Percentiles rank a stretch among this genome's conserved stretches.
phyloP scores from a whole-genome alignment of 164 flowering plant species.

The Liquidambar formosana region DNA sequence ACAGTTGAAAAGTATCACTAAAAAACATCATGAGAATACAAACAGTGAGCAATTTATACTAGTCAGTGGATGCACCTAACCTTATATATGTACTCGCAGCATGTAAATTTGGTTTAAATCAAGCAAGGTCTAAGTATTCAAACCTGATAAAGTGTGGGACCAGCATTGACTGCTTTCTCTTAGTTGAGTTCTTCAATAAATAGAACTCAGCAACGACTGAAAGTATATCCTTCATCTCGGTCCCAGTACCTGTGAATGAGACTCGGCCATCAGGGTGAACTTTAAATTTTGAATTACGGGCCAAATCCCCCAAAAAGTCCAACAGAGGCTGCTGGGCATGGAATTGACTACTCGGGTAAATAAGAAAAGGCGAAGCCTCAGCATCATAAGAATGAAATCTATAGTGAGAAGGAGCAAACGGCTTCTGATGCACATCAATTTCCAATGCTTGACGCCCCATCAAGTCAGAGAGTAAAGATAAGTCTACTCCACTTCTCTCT shows the following conservation, averaged over 20 bases:
- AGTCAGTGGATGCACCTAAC: too few relatives aligned
- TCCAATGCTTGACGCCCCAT: constrained; percentile 39
- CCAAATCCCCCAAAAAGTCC: constrained; percentile 48
- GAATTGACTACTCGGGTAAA: constrained; percentile 38
- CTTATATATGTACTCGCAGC: too few relatives aligned
- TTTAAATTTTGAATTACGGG: constrained; percentile 33
- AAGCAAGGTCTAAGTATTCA: constrained; percentile 3
- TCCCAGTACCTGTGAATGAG: constrained; percentile 32
- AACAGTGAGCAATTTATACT: too few relatives aligned
- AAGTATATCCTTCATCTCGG: constrained; percentile 64
- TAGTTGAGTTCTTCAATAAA: constrained; percentile 38
- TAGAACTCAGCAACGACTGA: constrained; percentile 58
- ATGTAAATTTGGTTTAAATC: neutral
- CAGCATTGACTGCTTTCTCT: constrained; percentile 40
- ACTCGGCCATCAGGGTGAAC: constrained; percentile 49
- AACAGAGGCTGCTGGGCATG: constrained; percentile 33
- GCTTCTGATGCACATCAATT: constrained; percentile 22
- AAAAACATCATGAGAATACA: too few relatives aligned
- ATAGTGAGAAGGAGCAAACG: constrained; percentile 20
- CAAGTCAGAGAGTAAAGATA: constrained; percentile 44
- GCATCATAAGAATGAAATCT: constrained; percentile 16
- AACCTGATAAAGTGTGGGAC: constrained; percentile 78
- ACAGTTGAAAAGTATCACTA: too few relatives aligned
- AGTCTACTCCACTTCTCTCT: constrained; percentile 36
- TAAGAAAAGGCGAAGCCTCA: constrained; percentile 28